A percentile compares a stretch with the other conserved stretches of the same genome.
These are phyloP conservation scores for Lachancea dasiensis DNA, from an alignment of 805 yeast genomes.

Conservation along the genomic window DNA sequence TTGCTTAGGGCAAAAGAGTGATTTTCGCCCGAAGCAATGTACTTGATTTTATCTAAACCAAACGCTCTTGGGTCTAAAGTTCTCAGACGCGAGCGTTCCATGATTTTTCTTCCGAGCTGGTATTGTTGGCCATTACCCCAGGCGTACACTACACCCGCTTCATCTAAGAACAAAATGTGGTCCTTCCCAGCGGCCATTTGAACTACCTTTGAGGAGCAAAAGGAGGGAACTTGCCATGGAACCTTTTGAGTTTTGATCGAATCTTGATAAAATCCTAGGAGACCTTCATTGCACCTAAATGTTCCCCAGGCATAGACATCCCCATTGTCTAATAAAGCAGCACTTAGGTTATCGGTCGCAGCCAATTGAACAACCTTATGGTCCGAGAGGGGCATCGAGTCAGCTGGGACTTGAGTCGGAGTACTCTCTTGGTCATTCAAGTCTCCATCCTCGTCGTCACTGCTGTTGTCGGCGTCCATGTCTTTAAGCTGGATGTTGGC, in stretches of 20 bases:
- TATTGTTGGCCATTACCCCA: slow-evolving; percentile 97
- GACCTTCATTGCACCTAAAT: slow-evolving; percentile 89
- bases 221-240: slow-evolving; percentile 53
- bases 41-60: slow-evolving; percentile 72
- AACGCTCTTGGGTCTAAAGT: slow-evolving; percentile 77
- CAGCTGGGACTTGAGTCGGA: slow-evolving; percentile 59
- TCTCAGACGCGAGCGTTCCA: slow-evolving; percentile 69
- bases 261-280: slow-evolving; percentile 67
- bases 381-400: slow-evolving; percentile 47
- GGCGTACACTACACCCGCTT: slow-evolving; percentile 80
- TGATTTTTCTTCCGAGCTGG: slow-evolving; percentile 82
- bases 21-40: slow-evolving; percentile 88
- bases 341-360: slow-evolving; percentile 89
- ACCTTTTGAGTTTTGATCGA: slow-evolving; percentile 54
- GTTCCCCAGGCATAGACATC: slow-evolving; percentile 98
- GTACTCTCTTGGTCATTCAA: slow-evolving; percentile 85
- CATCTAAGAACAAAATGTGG: slow-evolving; percentile 78
- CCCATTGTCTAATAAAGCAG: slow-evolving; percentile 72
- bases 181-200: slow-evolving; percentile 92
- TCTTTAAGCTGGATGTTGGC: slow-evolving; percentile 62
- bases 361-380: slow-evolving; percentile 68
- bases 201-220: slow-evolving; percentile 51
- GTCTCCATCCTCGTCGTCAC: slow-evolving; percentile 74
- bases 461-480: slow-evolving; percentile 52
- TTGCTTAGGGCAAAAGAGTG: slow-evolving; percentile 88